Percentiles rank a stretch among this genome's conserved stretches.
Conservation (phyloP, 331 rosid species). For the Arachis monticola region DNA sequence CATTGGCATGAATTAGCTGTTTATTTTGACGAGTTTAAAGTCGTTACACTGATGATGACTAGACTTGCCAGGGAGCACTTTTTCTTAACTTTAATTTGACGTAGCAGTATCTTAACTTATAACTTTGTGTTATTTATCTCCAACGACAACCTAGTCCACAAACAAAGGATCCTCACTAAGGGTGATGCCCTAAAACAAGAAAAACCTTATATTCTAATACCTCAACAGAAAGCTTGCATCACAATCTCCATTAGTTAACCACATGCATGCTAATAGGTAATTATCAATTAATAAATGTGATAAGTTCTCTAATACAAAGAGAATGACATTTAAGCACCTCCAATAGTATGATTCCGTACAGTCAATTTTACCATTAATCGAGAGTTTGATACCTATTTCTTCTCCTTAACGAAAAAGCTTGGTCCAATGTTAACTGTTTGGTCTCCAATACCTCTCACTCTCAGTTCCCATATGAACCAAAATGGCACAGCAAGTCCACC, state of each 20-base stretch:
- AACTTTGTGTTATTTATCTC: conserved; percentile 24
- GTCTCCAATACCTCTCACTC: conserved; percentile 42
- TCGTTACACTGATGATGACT: not conserved
- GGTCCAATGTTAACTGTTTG: conserved; percentile 40
- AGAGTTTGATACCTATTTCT: conserved; percentile 29
- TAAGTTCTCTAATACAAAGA: conserved; percentile 1
- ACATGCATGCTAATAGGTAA: not conserved
- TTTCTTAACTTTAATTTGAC: conserved; percentile 37
- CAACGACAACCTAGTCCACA: conserved; percentile 25
- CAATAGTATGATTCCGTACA: not conserved
- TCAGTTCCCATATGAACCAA: conserved; percentile 30
- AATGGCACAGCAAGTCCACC: conserved; percentile 13
- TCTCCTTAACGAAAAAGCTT: conserved; percentile 56
- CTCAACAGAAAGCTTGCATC: conserved; percentile 7
- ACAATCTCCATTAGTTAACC: not conserved
- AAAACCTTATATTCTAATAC: not conserved
- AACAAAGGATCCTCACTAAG: conserved; percentile 40
- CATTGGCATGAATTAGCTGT: too few relatives aligned
- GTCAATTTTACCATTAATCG: conserved; percentile 27
- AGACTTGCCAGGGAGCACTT: not conserved
- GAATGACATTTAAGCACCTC: conserved; percentile 20
- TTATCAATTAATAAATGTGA: not conserved
- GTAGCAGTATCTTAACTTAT: conserved; percentile 35
- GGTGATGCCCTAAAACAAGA: conserved; percentile 33
- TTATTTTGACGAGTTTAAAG: too few relatives aligned